These are phyloP conservation scores for Ophiostoma montium DNA, from an alignment of 2,329 filamentous ascomycete species.

Conservation along the genomic window DNA sequence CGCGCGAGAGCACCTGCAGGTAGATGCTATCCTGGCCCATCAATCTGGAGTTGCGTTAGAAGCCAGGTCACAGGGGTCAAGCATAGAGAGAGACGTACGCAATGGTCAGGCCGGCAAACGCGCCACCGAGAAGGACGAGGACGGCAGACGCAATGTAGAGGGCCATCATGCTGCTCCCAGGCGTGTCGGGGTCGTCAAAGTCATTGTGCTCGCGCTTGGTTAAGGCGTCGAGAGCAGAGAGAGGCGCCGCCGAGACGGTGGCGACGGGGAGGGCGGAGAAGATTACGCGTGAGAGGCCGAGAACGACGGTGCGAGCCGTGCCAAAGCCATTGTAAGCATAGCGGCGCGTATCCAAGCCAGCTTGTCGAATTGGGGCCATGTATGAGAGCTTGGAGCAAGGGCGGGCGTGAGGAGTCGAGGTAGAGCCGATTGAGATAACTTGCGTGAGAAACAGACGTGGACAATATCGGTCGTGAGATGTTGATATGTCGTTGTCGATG, in stretches of 20 bases:
- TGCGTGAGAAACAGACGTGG: too few relatives aligned
- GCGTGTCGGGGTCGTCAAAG: constrained; percentile 34
- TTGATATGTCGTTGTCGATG: too few relatives aligned
- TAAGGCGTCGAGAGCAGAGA: constrained; percentile 17
- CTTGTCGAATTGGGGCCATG: constrained; percentile 7
- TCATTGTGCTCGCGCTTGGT: constrained; percentile 18
- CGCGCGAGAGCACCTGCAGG: constrained; percentile 81
- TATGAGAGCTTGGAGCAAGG: background rate
- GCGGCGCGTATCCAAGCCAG: constrained; percentile 1
- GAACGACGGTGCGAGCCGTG: constrained; percentile 29
- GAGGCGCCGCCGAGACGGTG: constrained; percentile 25
- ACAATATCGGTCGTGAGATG: too few relatives aligned
- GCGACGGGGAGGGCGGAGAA: constrained; percentile 31
- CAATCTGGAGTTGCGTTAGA: constrained; percentile 30
- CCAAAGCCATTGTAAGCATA: constrained; percentile 19
- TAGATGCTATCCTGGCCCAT: constrained; percentile 87
- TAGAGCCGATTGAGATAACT: too few relatives aligned
- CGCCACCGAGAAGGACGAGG: constrained; percentile 76
- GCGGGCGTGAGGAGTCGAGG: too few relatives aligned
- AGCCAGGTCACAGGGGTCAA: background rate
- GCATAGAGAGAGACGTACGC: constrained; percentile 36
- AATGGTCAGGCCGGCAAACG: constrained; percentile 88
- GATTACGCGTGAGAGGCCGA: constrained; percentile 38
- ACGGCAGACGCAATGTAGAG: constrained; percentile 66
- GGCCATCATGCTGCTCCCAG: constrained; percentile 60